Percentiles rank a stretch among this genome's conserved stretches.
Conservation (phyloP, 2,329 filamentous ascomycete genomes). For the Botryotinia calthae region DNA sequence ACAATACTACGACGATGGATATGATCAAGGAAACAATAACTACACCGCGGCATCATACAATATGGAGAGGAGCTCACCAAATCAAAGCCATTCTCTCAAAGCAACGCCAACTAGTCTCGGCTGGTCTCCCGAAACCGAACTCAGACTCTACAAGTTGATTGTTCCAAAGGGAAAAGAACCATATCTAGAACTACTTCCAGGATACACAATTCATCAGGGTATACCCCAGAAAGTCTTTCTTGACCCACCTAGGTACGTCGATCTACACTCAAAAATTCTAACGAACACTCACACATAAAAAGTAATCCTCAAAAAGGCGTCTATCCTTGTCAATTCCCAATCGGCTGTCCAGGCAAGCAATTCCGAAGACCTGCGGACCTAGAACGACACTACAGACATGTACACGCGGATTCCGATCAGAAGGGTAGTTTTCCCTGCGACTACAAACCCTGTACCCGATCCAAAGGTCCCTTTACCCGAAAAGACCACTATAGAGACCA, state of each 20-base stretch:
- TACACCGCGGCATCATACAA: background rate
- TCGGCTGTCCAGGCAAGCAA: conserved; percentile 24
- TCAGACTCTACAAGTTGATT: conserved; percentile 28
- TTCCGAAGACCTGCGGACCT: conserved; percentile 41
- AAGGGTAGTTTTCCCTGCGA: conserved; percentile 36
- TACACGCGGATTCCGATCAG: conserved; percentile 33
- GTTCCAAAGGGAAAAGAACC: conserved; percentile 27
- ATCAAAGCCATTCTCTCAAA: background rate
- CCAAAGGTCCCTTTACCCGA: conserved; percentile 43
- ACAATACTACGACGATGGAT: background rate
- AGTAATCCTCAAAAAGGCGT: conserved; percentile 24
- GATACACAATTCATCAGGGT: background rate
- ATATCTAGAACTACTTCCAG: conserved; percentile 25
- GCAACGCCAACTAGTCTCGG: conserved; percentile 25
- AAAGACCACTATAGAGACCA: conserved; percentile 51
- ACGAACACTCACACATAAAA: background rate
- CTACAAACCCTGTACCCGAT: conserved; percentile 35
- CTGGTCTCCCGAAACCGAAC: conserved; percentile 23
- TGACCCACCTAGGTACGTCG: conserved; percentile 23
- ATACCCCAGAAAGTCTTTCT: conserved; percentile 28
- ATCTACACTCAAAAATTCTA: background rate
- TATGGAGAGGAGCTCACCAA: background rate
- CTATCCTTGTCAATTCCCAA: conserved; percentile 31
- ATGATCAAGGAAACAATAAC: conserved; percentile 1
- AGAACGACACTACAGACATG: conserved; percentile 40